These are phyloP conservation scores for Neonectria magnoliae DNA, from an alignment of 2,329 filamentous ascomycete genomes.

Conservation along the genomic window DNA sequence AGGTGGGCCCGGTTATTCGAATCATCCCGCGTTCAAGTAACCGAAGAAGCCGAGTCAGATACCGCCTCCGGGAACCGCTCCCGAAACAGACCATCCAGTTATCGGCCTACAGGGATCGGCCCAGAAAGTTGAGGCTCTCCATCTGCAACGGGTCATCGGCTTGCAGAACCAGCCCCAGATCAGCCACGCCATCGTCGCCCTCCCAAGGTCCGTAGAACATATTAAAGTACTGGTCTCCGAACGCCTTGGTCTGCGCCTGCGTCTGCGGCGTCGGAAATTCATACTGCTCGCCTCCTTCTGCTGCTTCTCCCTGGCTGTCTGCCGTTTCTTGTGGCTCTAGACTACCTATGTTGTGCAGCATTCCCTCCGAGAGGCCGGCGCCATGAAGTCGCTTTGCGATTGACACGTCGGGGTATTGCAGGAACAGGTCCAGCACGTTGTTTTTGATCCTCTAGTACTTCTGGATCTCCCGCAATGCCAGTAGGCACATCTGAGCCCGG, in stretches of 20 bases:
- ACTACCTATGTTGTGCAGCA: slow-evolving; percentile 2
- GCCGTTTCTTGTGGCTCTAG: neutral
- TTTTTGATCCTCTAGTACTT: slow-evolving; percentile 55
- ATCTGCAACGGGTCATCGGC: slow-evolving; percentile 45
- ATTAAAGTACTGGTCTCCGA: slow-evolving; percentile 50
- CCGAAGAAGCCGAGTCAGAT: slow-evolving; percentile 23
- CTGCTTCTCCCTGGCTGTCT: neutral
- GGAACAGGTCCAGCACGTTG: slow-evolving; percentile 50
- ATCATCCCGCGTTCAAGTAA: slow-evolving; percentile 2
- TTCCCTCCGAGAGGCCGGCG: slow-evolving; percentile 22
- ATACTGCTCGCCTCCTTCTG: slow-evolving; percentile 7
- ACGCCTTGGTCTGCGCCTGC: slow-evolving; percentile 38
- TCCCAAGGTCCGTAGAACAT: slow-evolving; percentile 50
- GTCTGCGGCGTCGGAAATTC: slow-evolving; percentile 27
- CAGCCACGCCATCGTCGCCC: slow-evolving; percentile 48
- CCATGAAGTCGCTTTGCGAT: slow-evolving; percentile 49
- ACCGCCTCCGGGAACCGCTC: neutral
- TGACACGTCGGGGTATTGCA: slow-evolving; percentile 51
- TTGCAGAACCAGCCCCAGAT: slow-evolving; percentile 48
- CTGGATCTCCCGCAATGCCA: slow-evolving; percentile 51
- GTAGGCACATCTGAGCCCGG: slow-evolving; percentile 50
- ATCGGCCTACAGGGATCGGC: slow-evolving; percentile 38
- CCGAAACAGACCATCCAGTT: neutral
- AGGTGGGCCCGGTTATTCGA: slow-evolving; percentile 25
- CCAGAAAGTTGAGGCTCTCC: slow-evolving; percentile 44